Evolutionary conservation across 306 rosid species (phyloP).

Genomic region (Urtica urens): DNA sequence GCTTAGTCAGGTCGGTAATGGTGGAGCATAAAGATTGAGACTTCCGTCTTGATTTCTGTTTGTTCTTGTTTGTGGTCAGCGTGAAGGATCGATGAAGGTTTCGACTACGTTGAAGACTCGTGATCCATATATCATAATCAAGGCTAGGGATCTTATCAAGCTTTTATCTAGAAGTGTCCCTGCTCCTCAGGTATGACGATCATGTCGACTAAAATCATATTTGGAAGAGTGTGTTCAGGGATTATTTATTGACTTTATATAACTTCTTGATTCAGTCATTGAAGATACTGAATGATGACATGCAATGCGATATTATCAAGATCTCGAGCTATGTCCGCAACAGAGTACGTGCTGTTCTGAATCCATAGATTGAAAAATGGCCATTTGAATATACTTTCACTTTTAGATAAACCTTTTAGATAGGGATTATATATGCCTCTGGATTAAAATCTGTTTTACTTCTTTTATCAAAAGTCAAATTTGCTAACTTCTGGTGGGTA

Average conservation of each 20-base stretch:
- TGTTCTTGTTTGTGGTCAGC: constrained; percentile 23
- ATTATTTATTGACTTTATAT: no score
- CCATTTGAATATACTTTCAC: no score
- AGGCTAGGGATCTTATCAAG: constrained; percentile 84
- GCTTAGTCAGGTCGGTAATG: not conserved
- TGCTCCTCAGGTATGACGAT: constrained; percentile 55
- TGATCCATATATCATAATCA: constrained; percentile 75
- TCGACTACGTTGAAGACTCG: constrained; percentile 78
- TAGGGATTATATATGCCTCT: no score
- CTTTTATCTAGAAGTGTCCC: constrained; percentile 92
- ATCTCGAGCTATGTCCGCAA: constrained; percentile 63
- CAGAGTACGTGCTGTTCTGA: constrained; percentile 43
- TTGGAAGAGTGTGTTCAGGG: no score
- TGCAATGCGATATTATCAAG: constrained; percentile 80
- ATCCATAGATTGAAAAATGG: no score
- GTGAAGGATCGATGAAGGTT: constrained; percentile 89
- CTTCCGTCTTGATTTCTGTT: not conserved
- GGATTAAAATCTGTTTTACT: no score
- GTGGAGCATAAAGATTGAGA: no score
- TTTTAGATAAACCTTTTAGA: no score
- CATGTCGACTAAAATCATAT: not conserved
- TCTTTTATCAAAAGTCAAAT: no score
- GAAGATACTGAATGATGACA: constrained; percentile 70
- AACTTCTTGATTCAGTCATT: constrained; percentile 43
- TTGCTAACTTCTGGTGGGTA: no score